A percentile compares a stretch with the other conserved stretches of the same genome.
Evolutionary conservation across 768 basidiomycete genomes (phyloP).

Genomic region (Cystofilobasidium ferigula): DNA sequence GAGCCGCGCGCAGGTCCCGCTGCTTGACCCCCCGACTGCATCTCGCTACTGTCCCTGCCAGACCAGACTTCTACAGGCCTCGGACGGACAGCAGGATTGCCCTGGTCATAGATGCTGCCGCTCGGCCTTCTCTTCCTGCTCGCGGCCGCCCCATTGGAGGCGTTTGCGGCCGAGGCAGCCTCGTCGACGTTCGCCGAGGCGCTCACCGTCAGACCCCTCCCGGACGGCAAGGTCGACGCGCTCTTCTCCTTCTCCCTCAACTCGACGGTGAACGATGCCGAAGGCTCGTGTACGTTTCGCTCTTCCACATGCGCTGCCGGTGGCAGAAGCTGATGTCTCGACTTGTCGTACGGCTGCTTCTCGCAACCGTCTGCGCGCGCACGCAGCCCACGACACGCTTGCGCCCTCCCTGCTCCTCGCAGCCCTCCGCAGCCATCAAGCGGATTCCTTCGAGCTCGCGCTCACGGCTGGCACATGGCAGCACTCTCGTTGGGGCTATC

Average conservation of each 20-base stretch:
- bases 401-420: constrained; percentile 81
- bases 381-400: constrained; percentile 64
- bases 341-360: not conserved
- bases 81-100: too few species aligned
- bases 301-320: not conserved
- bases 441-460: constrained; percentile 77
- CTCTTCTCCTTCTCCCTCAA: constrained; percentile 66
- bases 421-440: constrained; percentile 69
- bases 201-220: constrained; percentile 51
- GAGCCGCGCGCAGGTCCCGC: too few species aligned
- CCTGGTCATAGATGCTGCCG: not conserved
- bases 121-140: not conserved
- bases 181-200: constrained; percentile 45
- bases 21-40: too few species aligned
- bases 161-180: not conserved
- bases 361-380: too few species aligned
- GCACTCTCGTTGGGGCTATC: constrained; percentile 71
- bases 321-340: not conserved
- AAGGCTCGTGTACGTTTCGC: not conserved
- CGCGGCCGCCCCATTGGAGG: not conserved
- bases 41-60: too few species aligned
- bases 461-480: constrained; percentile 89
- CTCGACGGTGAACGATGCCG: constrained; percentile 35
- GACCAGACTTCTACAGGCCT: too few species aligned
- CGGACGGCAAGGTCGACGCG: constrained; percentile 70